Percentiles rank a stretch among this genome's conserved stretches.
These are phyloP conservation scores for Kodamaea sp. DNA, from an alignment of 1,139 yeast genomes.

Conservation along the genomic window DNA sequence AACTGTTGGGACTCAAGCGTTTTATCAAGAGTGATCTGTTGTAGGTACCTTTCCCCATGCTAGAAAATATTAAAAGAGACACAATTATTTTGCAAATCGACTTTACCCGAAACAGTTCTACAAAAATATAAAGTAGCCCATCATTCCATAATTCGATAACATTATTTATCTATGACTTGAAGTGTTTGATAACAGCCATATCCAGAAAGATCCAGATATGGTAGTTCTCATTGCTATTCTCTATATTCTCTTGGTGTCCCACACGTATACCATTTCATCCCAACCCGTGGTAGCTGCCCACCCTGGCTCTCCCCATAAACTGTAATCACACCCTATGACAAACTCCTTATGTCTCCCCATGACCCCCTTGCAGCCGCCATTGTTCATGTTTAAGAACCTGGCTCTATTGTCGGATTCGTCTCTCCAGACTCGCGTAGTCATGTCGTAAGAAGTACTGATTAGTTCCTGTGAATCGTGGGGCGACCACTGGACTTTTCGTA, in stretches of 20 bases:
- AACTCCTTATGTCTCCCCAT: constrained; percentile 81
- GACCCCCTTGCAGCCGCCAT: constrained; percentile 51
- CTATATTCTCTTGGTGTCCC: constrained; percentile 62
- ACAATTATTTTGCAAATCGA: no score
- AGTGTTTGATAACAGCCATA: no score
- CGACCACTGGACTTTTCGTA: constrained; percentile 81
- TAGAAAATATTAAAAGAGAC: no score
- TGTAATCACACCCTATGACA: constrained; percentile 94
- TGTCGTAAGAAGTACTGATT: constrained; percentile 83
- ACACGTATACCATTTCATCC: constrained; percentile 94
- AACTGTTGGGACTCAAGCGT: no score
- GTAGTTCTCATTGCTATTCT: no score
- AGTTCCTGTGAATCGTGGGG: constrained; percentile 79
- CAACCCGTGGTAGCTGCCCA: constrained; percentile 95
- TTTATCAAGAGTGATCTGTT: no score
- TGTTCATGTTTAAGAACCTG: constrained; percentile 38
- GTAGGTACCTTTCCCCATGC: no score
- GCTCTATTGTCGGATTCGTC: constrained; percentile 63
- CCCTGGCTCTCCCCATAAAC: constrained; percentile 95
- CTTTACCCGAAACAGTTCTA: no score
- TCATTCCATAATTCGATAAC: no score
- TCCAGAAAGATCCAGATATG: no score
- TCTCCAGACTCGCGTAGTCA: constrained; percentile 86
- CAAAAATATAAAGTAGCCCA: no score
- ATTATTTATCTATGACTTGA: no score